A percentile compares a stretch with the other conserved stretches of the same genome.
phyloP scores from a whole-genome alignment of 2,329 filamentous ascomycete genomes.

The Epichloe sibirici region DNA sequence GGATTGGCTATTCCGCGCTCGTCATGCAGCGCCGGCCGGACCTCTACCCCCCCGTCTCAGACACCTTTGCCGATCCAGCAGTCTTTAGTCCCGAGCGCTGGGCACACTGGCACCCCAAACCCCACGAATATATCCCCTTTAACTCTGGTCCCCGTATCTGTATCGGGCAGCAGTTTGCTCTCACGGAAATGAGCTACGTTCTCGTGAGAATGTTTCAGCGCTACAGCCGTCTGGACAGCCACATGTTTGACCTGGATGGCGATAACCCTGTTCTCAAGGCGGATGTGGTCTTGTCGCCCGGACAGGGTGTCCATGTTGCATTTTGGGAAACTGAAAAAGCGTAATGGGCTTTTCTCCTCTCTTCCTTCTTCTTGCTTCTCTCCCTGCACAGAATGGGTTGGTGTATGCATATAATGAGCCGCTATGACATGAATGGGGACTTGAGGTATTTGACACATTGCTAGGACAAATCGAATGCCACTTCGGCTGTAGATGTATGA shows the following conservation, averaged over 20 bases:
- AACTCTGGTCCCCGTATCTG: conserved; percentile 41
- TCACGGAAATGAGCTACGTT: conserved; percentile 51
- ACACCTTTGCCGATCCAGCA: conserved; percentile 22
- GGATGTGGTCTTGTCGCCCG: conserved; percentile 48
- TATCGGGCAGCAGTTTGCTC: conserved; percentile 47
- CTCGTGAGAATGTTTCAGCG: conserved; percentile 60
- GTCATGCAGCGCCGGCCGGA: conserved; percentile 37
- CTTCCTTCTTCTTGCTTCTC: background rate
- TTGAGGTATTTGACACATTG: background rate
- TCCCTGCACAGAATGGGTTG: background rate
- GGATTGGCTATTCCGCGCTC: conserved; percentile 37
- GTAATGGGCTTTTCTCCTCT: background rate
- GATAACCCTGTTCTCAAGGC: conserved; percentile 41
- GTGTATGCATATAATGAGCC: background rate
- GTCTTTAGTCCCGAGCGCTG: conserved; percentile 38
- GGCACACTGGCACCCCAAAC: conserved; percentile 37
- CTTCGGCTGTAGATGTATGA: background rate
- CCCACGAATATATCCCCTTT: conserved; percentile 43
- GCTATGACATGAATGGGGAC: background rate
- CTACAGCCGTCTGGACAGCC: conserved; percentile 50
- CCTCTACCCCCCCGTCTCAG: conserved; percentile 33
- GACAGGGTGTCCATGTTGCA: conserved; percentile 44
- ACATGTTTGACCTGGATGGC: conserved; percentile 42
- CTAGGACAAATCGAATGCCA: background rate
- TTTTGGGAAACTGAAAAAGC: conserved; percentile 36